Evolutionary conservation across 192 early-diverging fungal species (phyloP).

Genomic region (Kickxella alabastrina): DNA sequence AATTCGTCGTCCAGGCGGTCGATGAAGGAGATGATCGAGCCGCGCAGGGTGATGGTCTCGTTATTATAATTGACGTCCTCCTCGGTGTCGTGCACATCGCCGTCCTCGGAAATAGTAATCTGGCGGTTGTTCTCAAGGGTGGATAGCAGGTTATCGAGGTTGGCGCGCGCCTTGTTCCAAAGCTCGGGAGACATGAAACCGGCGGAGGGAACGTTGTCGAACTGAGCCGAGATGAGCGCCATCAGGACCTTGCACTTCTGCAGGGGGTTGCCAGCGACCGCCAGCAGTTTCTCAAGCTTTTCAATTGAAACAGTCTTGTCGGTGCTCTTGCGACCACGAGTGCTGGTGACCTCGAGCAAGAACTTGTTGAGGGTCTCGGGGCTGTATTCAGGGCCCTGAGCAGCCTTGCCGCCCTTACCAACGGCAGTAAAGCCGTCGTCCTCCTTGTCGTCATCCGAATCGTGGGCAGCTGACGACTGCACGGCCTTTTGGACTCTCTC

Average conservation of each 20-base stretch:
- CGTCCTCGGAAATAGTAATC: conserved; percentile 67
- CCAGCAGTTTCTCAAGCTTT: conserved; percentile 63
- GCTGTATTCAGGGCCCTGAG: conserved; percentile 57
- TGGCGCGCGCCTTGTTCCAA: conserved; percentile 73
- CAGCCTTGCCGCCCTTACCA: conserved; percentile 65
- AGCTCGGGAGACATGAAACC: conserved; percentile 70
- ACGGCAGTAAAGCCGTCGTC: conserved; percentile 69
- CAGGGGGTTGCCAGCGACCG: conserved; percentile 62
- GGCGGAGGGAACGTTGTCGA: conserved; percentile 69
- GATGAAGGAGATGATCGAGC: conserved; percentile 79
- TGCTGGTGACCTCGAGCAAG: conserved; percentile 69
- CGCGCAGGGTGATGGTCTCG: conserved; percentile 66
- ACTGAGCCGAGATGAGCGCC: conserved; percentile 81
- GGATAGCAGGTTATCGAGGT: conserved; percentile 73
- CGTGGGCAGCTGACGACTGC: conserved; percentile 9
- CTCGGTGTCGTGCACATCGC: conserved; percentile 36
- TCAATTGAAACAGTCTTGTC: conserved; percentile 75
- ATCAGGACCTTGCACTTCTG: conserved; percentile 82
- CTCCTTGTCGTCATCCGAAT: conserved; percentile 38
- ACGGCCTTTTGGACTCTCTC: conserved; percentile 21
- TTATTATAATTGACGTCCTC: conserved; percentile 55
- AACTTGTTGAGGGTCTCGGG: conserved; percentile 79
- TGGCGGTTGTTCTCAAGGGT: conserved; percentile 72
- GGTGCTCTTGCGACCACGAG: conserved; percentile 94
- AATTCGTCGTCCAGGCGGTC: conserved; percentile 98